phyloP scores from a whole-genome alignment of 2,329 filamentous ascomycete genomes.

The Arachnomyces sp. region DNA sequence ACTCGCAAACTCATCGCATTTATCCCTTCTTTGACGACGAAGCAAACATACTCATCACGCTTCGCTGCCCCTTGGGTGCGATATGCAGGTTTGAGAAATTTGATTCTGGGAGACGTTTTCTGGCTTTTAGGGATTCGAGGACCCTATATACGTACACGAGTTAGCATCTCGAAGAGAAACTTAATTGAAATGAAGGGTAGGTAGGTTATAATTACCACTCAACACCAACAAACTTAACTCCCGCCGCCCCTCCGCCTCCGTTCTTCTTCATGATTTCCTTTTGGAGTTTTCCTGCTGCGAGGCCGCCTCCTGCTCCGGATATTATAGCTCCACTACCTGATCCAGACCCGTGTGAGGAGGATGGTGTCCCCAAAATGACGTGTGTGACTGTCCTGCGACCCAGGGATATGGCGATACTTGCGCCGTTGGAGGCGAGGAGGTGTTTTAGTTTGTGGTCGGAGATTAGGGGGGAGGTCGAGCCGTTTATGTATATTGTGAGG shows the following conservation, averaged over 20 bases:
- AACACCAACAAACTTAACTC: constrained; percentile 68
- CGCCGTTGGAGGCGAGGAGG: constrained; percentile 66
- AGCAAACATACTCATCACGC: constrained; percentile 51
- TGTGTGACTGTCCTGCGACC: constrained; percentile 71
- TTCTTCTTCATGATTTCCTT: constrained; percentile 58
- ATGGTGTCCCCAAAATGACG: constrained; percentile 58
- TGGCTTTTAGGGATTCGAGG: constrained; percentile 71
- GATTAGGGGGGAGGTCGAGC: constrained; percentile 69
- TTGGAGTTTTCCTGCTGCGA: constrained; percentile 71
- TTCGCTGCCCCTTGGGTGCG: constrained; percentile 54
- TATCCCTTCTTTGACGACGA: too few relatives aligned
- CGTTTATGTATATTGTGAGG: constrained; percentile 76
- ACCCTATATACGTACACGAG: constrained; percentile 46
- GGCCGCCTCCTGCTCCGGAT: constrained; percentile 63
- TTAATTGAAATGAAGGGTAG: constrained; percentile 3
- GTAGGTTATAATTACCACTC: constrained; percentile 58
- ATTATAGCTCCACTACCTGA: constrained; percentile 57
- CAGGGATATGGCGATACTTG: constrained; percentile 59
- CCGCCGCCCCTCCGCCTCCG: constrained; percentile 52
- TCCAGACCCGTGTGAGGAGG: constrained; percentile 26
- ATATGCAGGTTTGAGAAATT: constrained; percentile 59
- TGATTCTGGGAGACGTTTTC: constrained; percentile 65
- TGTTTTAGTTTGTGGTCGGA: constrained; percentile 83
- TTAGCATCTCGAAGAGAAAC: not conserved
- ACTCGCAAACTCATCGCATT: too few relatives aligned